Evolutionary conservation across 805 yeast genomes (phyloP), one percentile per base, ranked within the genome.

Genomic region (Komagataella populi): DNA sequence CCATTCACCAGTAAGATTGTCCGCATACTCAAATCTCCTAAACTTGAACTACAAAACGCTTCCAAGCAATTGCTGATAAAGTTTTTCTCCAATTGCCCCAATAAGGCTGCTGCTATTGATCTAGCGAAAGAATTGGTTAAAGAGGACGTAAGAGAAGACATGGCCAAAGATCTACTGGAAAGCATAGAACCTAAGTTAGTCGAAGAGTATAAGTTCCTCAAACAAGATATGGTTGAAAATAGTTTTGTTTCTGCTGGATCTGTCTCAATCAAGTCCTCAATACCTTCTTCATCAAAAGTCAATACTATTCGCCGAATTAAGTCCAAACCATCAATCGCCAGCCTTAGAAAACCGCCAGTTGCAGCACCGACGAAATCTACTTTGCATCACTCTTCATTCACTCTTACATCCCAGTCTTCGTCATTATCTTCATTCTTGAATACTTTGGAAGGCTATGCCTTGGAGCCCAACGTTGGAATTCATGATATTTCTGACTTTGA

Each of bases 41-140:
- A 48, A 23, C 23, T 14, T 24, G 49, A 43, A 14, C 23, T 48
- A 8, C 22, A 10, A 2, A 45, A 45, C 12, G 20, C 20, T n/a
- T 16, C 46, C 4, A 43, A 46, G 16, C 44, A 57, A 2, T 55
- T 74, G 39, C 56, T 77, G 12, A 56, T 65, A 0, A 49, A 60
- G 6, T 70, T 73, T 50, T 75, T 74, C 62, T 63, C 58, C 47
- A 66, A 66, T 52, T 65, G 66, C 3, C 52, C 56, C 36, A 59
- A 59, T 39, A 65, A 65, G 48, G 56, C 67, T 14, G 80, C 79
- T 44, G 71, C 69, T 55, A 63, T 62, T 30, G 82, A 77, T 54
- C 65, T 81, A 44, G 60, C 68, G 6, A 61, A 62, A 36, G 76
- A 73, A 39, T 55, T 81, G 52, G 61, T 63, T 16, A 52, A 60